Base-by-base conservation (phyloP, 768 basidiomycete species). In the Pholiota conissans region DNA sequence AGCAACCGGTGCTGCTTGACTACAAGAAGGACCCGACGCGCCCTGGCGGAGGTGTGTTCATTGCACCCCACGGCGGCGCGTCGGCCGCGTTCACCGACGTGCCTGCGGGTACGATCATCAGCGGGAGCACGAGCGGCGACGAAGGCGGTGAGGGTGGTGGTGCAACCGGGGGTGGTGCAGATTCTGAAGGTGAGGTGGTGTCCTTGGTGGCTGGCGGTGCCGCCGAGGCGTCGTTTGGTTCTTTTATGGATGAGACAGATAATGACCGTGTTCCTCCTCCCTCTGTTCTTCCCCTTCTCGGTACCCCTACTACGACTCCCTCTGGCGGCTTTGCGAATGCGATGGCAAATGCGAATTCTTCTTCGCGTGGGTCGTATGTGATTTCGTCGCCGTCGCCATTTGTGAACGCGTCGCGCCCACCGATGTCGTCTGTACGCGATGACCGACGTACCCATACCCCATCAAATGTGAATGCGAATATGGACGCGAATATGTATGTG, bases 41-140 rank as follows among this genome's bases (percentile, higher is more conserved):
- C 47, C 91, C 92, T 10, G 93, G 93, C n/a, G 87, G 88, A 8
- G 94, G 94, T 10, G 86, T 95, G 6, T 97, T 90, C 63, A 69
- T 95, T 47, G 92, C 88, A 42, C 91, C 89, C 3, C 76, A 75
- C 40, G 76, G 79, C 9, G 76, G 79, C 11, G 79, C 81, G 50
- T 73, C 73, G 46, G 77, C 72, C 35, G 74, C 80, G 63, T 79
- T 84, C 58, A 75, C 78, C 55, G 83, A 86, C 61, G 48, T 89
- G 32, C 80, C 84, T 5, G 77, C 75, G 56, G 85, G 85, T 7
- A 77, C 77, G 45, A 73, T 91, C 50, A 80, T 89, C 37, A 74
- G 69, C 56, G 71, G 70, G 57, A 71, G 74, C 57, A 75, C 78
- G 27, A 71, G 74, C 56, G 76, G 77, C 22, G 76, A 82, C 34